Evolutionary conservation across 108 stramenopile species (phyloP), one percentile per base, ranked within the genome.

Genomic region (Fistulifera pelliculosa): DNA sequence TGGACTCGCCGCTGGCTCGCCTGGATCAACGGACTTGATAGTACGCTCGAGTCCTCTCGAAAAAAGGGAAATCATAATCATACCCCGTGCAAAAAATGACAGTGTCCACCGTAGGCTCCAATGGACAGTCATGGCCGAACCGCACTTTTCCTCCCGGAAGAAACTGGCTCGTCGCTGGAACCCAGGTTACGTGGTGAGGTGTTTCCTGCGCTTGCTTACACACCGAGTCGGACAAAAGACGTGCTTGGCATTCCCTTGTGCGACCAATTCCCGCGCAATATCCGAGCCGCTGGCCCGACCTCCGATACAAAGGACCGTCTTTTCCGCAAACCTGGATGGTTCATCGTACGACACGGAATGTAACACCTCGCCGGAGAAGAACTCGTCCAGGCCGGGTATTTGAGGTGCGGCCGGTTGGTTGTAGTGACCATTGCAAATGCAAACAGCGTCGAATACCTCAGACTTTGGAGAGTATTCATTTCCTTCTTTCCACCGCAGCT

Each of bases 381-480:
- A 56, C 17, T 79, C 67, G 11, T 42, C 13, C 18, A 91, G 24
- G 13, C 93, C 94, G 14, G 53, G 66, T 13, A 85, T 53, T 0
- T 8, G 11, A 19, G 96, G 90, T 2, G 40, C 41, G 12, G 74
- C 76, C 6, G 94, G 85, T 28, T 40, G 35, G 24, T 75, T 65
- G 63, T 84, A 97, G 59, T 97, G 96, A 14, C 96, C 96, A 61
- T 93, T 97, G 71, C 86, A 87, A 39, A 97, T 65, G 54, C 70
- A 71, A 4, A 97, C 90, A 17, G 71, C 81, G 56, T 97, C 94
- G 58, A 92, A 96, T 15, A 64, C 60, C 56, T 74, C 73, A 31
- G 44, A 45, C 21, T 45, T 3, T 21, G 11, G 4, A 6, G 44
- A 5, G 4, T 3, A 19, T 5, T 45, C 44, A 45, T 45, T 45